These are phyloP conservation scores for Wickerhamia fluorescens DNA, from an alignment of 805 yeast species.

Conservation along the genomic window DNA sequence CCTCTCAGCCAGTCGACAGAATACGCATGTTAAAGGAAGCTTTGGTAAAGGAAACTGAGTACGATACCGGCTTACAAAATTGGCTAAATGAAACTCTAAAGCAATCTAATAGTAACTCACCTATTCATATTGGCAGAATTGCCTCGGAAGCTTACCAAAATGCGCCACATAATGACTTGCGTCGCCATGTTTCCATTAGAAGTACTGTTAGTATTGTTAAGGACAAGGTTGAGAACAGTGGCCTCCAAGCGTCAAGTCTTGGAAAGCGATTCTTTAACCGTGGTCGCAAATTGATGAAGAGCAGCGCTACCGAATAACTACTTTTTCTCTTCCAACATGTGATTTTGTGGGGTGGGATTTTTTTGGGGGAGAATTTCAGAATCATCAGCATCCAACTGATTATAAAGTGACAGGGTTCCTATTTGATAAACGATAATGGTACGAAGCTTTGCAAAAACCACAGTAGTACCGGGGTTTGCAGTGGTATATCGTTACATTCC, in stretches of 20 bases:
- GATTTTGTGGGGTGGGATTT: constrained; percentile 2
- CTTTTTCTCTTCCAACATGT: too few relatives aligned
- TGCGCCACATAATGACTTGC: constrained; percentile 49
- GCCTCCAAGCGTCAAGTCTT: constrained; percentile 44
- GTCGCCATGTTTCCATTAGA: constrained; percentile 41
- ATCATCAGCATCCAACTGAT: too few relatives aligned
- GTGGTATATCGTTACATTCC: constrained; percentile 30
- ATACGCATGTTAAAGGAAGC: constrained; percentile 36
- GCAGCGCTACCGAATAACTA: constrained; percentile 1
- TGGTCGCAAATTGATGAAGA: constrained; percentile 45
- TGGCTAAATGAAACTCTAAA: constrained; percentile 48
- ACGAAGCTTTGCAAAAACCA: background rate
- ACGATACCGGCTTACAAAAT: constrained; percentile 50
- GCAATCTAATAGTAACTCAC: constrained; percentile 25
- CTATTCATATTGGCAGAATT: constrained; percentile 42
- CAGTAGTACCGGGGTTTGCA: constrained; percentile 17
- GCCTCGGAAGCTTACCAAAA: constrained; percentile 63
- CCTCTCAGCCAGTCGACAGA: constrained; percentile 37
- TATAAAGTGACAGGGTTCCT: too few relatives aligned
- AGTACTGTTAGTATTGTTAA: constrained; percentile 43
- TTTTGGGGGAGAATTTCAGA: background rate
- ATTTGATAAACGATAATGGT: too few relatives aligned
- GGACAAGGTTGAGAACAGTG: constrained; percentile 40
- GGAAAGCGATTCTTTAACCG: constrained; percentile 51
- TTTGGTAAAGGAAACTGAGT: constrained; percentile 32